Conservation (phyloP, 805 yeast species). For the Ogataea paraovalis region DNA sequence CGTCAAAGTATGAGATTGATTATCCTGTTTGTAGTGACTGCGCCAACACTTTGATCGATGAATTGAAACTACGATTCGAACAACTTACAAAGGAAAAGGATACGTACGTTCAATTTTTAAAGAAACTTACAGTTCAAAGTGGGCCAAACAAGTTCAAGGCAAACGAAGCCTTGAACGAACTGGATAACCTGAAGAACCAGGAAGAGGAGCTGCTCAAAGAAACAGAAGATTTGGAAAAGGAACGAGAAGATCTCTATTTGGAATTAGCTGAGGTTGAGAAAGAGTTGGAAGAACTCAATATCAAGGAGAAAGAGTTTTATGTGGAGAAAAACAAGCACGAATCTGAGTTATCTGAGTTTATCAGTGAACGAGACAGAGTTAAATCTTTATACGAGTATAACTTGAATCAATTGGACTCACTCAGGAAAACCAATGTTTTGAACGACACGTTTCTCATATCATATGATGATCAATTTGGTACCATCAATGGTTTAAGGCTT, state of each 20-base stretch:
- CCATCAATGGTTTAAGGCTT: conserved; percentile 80
- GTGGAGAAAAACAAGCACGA: conserved; percentile 52
- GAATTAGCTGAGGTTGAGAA: conserved; percentile 43
- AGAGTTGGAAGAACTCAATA: conserved; percentile 34
- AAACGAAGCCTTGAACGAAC: conserved; percentile 42
- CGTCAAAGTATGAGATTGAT: conserved; percentile 75
- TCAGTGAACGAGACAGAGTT: conserved; percentile 56
- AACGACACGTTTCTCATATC: conserved; percentile 81
- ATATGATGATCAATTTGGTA: conserved; percentile 78
- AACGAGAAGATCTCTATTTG: conserved; percentile 41
- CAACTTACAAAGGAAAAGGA: conserved; percentile 75
- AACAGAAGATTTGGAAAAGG: conserved; percentile 40
- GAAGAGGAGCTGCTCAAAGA: conserved; percentile 33
- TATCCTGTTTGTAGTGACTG: conserved; percentile 90
- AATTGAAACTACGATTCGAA: conserved; percentile 66
- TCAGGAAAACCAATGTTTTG: conserved; percentile 76
- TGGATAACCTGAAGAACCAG: conserved; percentile 40
- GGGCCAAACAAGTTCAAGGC: conserved; percentile 42
- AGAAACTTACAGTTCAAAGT: conserved; percentile 58
- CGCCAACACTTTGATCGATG: conserved; percentile 58
- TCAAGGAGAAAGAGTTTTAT: conserved; percentile 45
- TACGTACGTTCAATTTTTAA: conserved; percentile 66
- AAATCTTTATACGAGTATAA: conserved; percentile 61
- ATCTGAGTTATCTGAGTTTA: conserved; percentile 45
- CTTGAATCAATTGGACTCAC: conserved; percentile 59